phyloP scores from a whole-genome alignment of 345 rosid species.

The Moricandia moricandioides region DNA sequence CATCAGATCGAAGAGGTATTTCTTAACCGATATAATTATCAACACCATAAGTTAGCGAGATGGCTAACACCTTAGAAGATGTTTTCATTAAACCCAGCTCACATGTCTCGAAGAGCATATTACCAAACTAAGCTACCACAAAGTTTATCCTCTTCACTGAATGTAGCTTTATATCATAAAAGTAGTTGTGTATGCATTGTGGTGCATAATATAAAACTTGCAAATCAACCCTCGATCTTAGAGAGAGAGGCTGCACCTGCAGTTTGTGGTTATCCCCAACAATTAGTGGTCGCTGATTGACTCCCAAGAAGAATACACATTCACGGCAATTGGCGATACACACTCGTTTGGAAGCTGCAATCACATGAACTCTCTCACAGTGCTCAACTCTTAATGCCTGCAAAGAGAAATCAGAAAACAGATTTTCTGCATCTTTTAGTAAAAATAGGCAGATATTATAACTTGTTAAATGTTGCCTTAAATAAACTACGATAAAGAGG shows the following conservation, averaged over 20 bases:
- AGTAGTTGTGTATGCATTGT: background rate
- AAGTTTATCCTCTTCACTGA: background rate
- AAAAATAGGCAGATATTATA: background rate
- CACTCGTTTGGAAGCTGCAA: slow-evolving; percentile 80
- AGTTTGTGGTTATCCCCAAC: slow-evolving; percentile 98
- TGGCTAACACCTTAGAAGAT: background rate
- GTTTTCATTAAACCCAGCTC: slow-evolving; percentile 14
- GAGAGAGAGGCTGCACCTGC: slow-evolving; percentile 54
- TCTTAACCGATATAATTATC: background rate
- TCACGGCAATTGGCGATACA: slow-evolving; percentile 97
- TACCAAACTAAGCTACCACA: slow-evolving; percentile 9
- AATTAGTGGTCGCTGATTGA: slow-evolving; percentile 92
- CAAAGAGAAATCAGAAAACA: slow-evolving; percentile 18
- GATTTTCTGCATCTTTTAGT: background rate
- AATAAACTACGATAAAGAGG: background rate
- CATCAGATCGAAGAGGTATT: background rate
- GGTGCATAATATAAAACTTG: background rate
- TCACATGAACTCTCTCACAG: slow-evolving; percentile 98
- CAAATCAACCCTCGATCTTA: background rate
- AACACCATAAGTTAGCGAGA: background rate
- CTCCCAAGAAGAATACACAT: slow-evolving; percentile 94
- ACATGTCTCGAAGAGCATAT: background rate
- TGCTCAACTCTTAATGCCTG: slow-evolving; percentile 97
- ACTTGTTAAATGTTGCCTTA: background rate
- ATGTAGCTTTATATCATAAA: background rate